Evolutionary conservation across 139 green algal genomes (phyloP).

Genomic region (Chlamydomonas schloesseri): DNA sequence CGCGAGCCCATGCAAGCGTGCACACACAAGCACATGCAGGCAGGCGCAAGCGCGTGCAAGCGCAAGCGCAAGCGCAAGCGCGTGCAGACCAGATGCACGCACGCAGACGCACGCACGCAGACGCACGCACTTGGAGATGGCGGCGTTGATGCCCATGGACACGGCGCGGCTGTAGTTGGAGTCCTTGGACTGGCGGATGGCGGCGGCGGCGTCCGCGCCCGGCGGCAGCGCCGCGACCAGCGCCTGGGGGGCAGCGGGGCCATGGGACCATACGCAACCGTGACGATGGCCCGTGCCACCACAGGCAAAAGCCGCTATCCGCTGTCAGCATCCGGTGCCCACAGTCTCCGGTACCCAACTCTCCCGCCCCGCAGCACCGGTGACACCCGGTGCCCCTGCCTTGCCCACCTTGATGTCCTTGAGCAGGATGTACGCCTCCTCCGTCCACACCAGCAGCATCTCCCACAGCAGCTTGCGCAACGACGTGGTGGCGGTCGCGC

Average conservation of each 20-base stretch:
- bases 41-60: no score
- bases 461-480: slow-evolving; percentile 69
- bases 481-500: not conserved
- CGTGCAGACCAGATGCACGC: no score
- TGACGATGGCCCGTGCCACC: no score
- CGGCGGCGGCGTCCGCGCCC: not conserved
- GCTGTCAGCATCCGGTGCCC: no score
- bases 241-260: not conserved
- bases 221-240: not conserved
- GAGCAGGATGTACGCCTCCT: slow-evolving; percentile 60
- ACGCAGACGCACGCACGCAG: no score
- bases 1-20: no score
- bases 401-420: slow-evolving; percentile 38
- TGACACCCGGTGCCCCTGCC: no score
- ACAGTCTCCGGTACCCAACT: no score
- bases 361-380: no score
- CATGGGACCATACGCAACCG: not conserved
- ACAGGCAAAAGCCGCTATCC: no score
- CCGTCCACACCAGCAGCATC: slow-evolving; percentile 66
- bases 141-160: slow-evolving; percentile 12
- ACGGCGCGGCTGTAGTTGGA: slow-evolving; percentile 20
- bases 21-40: no score
- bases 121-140: slow-evolving; percentile 1
- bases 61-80: no score
- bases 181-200: not conserved